These are phyloP conservation scores for Begonia peltatifolia DNA, from an alignment of 306 rosid genomes.

Conservation along the genomic window DNA sequence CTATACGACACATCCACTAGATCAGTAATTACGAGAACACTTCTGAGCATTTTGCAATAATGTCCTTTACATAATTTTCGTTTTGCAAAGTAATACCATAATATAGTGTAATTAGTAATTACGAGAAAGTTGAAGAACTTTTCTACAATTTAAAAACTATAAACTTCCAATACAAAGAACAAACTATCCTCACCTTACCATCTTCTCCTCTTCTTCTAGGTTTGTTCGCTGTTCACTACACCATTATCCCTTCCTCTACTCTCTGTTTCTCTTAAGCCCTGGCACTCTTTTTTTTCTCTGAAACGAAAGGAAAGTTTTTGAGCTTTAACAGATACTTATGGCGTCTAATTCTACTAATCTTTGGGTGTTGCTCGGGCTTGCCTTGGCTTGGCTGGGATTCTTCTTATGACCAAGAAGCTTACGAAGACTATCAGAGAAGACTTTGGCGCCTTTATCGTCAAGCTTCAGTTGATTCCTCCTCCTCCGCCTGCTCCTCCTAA, in stretches of 20 bases:
- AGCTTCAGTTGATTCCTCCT: slow-evolving; percentile 71
- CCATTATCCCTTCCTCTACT: background rate
- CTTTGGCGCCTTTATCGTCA: slow-evolving; percentile 69
- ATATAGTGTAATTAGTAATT: too few species aligned
- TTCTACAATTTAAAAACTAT: too few species aligned
- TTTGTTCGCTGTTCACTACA: background rate
- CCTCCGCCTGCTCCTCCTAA: slow-evolving; percentile 95
- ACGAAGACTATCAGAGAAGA: slow-evolving; percentile 50
- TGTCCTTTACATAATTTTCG: too few species aligned
- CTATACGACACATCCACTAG: too few species aligned
- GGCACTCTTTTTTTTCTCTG: background rate
- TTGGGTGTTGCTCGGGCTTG: slow-evolving; percentile 73
- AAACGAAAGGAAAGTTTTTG: background rate
- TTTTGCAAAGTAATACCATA: too few species aligned
- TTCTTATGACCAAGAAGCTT: slow-evolving; percentile 50
- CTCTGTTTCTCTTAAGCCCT: slow-evolving; percentile 1
- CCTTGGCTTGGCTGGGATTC: slow-evolving; percentile 78
- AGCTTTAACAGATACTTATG: slow-evolving; percentile 22
- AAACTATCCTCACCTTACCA: background rate
- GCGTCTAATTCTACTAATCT: slow-evolving; percentile 64
- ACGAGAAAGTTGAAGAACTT: too few species aligned
- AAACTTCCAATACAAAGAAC: too few species aligned
- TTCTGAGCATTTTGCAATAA: too few species aligned
- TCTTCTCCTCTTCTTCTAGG: background rate
- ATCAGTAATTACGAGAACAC: too few species aligned